Evolutionary conservation across 73 alveolate species (phyloP), one percentile per base, ranked within the genome.

Genomic region (Durusdinium trenchii): DNA sequence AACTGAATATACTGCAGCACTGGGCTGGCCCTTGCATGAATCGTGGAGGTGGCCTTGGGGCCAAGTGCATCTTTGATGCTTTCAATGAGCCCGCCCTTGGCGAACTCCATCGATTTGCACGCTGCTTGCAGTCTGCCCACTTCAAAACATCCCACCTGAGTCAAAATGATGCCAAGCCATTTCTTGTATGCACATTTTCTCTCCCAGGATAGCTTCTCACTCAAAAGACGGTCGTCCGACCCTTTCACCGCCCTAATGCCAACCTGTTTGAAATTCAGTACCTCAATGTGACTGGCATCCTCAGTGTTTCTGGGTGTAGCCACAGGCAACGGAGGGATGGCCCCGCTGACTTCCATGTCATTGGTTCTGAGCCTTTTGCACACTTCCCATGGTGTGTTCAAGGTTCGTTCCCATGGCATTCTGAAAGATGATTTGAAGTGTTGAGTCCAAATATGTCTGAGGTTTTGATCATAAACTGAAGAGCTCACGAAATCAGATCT

Each of bases 181-280:
- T 83, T 83, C 40, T 75, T 38, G 12, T 51, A 83, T 2, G 94
- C 94, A n/a, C 94, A 83, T 54, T 54, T 54, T 20, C 67, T 54
- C 20, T 54, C 67, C 67, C 67, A 54, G 67, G 67, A 54, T 20
- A 54, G 67, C 67, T 54, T 54, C 20, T 54, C 67, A 10, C 30
- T 14, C 67, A 10, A 54, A 10, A 54, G 67, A 10, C 67, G 67
- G 67, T 54, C 20, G 67, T 54, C 67, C 10, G 20, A 14, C 30
- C 67, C 20, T 10, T 20, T 54, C 20, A 20, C 67, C 10, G 67
- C 67, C 20, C 67, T 54, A 20, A 54, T 10, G 20, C 67, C 67
- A 14, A 20, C 67, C 67, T 14, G 10, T 54, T 20, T 10, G 67
- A 54, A 54, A 54, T 10, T 20, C 10, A 20, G 20, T 10, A 14